phyloP scores from a whole-genome alignment of 768 basidiomycete species.

The Tulasnella sp. region DNA sequence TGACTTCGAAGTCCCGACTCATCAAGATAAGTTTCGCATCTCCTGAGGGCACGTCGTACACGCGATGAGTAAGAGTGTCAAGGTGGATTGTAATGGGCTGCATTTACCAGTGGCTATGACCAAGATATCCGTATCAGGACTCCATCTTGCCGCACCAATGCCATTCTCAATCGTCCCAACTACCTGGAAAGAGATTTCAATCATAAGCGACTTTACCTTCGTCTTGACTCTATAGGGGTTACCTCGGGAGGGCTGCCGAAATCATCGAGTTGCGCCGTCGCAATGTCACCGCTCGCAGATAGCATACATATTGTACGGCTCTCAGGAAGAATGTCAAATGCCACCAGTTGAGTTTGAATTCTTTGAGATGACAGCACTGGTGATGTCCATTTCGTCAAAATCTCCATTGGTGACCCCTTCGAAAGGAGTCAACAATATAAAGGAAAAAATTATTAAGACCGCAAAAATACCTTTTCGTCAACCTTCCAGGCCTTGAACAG shows the following conservation, averaged over 20 bases:
- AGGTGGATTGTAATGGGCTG: no score
- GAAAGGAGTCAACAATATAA: background rate
- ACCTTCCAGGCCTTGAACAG: slow-evolving; percentile 52
- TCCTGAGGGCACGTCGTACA: no score
- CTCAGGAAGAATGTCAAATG: slow-evolving; percentile 63
- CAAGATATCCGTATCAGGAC: slow-evolving; percentile 83
- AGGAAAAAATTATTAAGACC: slow-evolving; percentile 8
- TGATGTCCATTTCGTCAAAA: slow-evolving; percentile 19
- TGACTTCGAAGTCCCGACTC: slow-evolving; percentile 79
- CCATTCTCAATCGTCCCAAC: slow-evolving; percentile 83
- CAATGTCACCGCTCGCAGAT: slow-evolving; percentile 74
- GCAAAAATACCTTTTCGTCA: slow-evolving; percentile 19
- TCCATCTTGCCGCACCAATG: slow-evolving; percentile 76
- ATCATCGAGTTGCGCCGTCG: slow-evolving; percentile 42
- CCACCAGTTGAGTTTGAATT: slow-evolving; percentile 38
- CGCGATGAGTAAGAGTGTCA: no score
- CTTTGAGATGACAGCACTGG: slow-evolving; percentile 18
- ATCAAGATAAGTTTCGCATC: slow-evolving; percentile 75
- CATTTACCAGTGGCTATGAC: slow-evolving; percentile 62
- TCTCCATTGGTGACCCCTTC: background rate
- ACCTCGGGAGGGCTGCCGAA: slow-evolving; percentile 9
- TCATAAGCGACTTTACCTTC: slow-evolving; percentile 36
- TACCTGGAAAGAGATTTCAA: slow-evolving; percentile 43
- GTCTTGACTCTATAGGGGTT: no score
- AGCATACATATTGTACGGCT: slow-evolving; percentile 54